Evolutionary conservation across 306 rosid species (phyloP).

Genomic region (Quercus aquifolioides): DNA sequence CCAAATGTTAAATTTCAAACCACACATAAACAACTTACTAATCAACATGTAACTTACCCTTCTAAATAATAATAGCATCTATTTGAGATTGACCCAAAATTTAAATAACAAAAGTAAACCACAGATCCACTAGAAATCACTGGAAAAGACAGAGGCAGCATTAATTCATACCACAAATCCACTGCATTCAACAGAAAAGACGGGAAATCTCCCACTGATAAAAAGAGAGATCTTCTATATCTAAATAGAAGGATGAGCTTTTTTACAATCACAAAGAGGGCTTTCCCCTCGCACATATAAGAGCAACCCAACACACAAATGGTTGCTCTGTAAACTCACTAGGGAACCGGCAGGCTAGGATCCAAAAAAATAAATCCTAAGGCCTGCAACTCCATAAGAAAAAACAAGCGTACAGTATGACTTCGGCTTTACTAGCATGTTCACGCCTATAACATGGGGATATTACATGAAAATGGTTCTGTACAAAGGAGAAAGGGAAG

Average conservation of each 20-base stretch:
- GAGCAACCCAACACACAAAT: not conserved
- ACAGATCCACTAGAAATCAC: not conserved
- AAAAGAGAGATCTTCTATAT: not conserved
- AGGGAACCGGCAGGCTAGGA: conserved; percentile 34
- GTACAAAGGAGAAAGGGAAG: conserved; percentile 31
- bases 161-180: not conserved
- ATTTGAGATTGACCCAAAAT: too few species aligned
- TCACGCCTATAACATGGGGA: conserved; percentile 15
- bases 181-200: not conserved
- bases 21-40: accelerated
- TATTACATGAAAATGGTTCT: conserved; percentile 20
- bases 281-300: not conserved
- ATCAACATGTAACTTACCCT: too few species aligned
- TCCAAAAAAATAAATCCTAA: conserved; percentile 42
- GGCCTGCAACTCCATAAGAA: conserved; percentile 27
- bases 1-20: too few species aligned
- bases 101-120: too few species aligned
- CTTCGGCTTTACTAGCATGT: conserved; percentile 25
- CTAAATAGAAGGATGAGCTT: not conserved
- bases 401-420: conserved; percentile 19
- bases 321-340: conserved; percentile 1
- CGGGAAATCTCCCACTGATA: not conserved
- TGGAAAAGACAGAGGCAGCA: not conserved
- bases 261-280: conserved; percentile 1
- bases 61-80: too few species aligned